Evolutionary conservation across 106 monocot genomes (phyloP).

Genomic region (Phalaenopsis equestris): DNA sequence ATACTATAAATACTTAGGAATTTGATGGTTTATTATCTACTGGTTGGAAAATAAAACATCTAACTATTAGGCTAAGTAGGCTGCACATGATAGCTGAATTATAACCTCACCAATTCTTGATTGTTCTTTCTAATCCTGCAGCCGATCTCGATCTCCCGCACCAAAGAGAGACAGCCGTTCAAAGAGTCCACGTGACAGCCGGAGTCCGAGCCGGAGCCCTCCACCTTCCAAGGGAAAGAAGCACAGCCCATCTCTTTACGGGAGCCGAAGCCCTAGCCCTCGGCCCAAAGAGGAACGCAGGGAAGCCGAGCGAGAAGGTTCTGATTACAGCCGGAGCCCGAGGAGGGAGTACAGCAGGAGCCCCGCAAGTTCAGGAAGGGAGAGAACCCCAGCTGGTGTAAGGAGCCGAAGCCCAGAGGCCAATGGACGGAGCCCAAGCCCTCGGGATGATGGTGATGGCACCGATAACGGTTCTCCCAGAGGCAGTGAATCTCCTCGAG

Average conservation of each 20-base stretch:
- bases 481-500: slow-evolving; percentile 25
- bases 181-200: slow-evolving; percentile 54
- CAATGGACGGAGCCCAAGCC: slow-evolving; percentile 23
- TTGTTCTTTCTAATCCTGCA: slow-evolving; percentile 12
- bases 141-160: slow-evolving; percentile 71
- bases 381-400: slow-evolving; percentile 9
- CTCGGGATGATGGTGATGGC: slow-evolving; percentile 9
- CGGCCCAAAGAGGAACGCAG: slow-evolving; percentile 25
- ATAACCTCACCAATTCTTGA: no score
- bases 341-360: slow-evolving; percentile 36
- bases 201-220: slow-evolving; percentile 46
- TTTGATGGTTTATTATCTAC: no score
- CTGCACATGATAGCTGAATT: no score
- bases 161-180: slow-evolving; percentile 60
- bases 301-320: slow-evolving; percentile 30
- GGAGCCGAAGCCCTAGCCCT: slow-evolving; percentile 58
- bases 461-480: slow-evolving; percentile 6
- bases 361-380: slow-evolving; percentile 17
- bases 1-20: no score
- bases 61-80: no score
- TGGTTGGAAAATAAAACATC: no score
- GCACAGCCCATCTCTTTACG: slow-evolving; percentile 37
- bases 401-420: slow-evolving; percentile 14
- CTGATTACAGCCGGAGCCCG: slow-evolving; percentile 63
- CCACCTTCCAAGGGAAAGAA: slow-evolving; percentile 33